Base-by-base conservation (phyloP, 75 land plant genomes). In the Pseudotsuga menziesii region DNA sequence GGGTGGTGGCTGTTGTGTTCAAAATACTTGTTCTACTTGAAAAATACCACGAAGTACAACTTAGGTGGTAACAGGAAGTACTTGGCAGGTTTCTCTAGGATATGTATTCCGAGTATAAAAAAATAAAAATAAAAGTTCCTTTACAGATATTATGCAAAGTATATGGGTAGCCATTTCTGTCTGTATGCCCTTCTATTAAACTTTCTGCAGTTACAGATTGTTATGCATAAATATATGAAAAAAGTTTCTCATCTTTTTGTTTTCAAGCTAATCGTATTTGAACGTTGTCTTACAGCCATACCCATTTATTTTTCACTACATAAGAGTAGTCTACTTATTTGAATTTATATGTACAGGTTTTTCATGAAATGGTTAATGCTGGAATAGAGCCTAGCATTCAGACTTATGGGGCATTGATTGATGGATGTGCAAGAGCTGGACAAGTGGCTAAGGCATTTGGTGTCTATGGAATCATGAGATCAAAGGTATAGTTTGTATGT, bases 361-460 rank as follows among this genome's bases (percentile, higher is more conserved):
- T 89, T 75, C 95, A 94, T 83, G 95, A 94, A 78, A 96, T 96
- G 99, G 89, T 90, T 17, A 88, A 85, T 82, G 80, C 82, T 62
- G 95, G 92, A 58, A 79, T 94, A 20, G 93, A 89, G 71, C 92
- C 99, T 54, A 96, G 85, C 80, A 80, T 92, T 75, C 87, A 92
- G 70, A 96, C 99, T 32, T 96, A 94, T 85, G 99, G 95, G 52
- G 93, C 98, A 44, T 82, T 96, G 66, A 96, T 96, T 86, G 99
- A 96, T 90, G 99, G 99, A 32, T 96, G 99, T 88, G 99, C 92
- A 22, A 85, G 92, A 78, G 93, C 98, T 78, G 95, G 95, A 11
- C 97, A 96, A 77, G 85, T 94, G 48, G 91, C 95, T 12, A 96
- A 96, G 82, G 98, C 99, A 52, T 96, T 96, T 87, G 99, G 99